Evolutionary conservation across 345 rosid genomes (phyloP), one percentile per base, ranked within the genome.

Genomic region (Lepidium africanum): DNA sequence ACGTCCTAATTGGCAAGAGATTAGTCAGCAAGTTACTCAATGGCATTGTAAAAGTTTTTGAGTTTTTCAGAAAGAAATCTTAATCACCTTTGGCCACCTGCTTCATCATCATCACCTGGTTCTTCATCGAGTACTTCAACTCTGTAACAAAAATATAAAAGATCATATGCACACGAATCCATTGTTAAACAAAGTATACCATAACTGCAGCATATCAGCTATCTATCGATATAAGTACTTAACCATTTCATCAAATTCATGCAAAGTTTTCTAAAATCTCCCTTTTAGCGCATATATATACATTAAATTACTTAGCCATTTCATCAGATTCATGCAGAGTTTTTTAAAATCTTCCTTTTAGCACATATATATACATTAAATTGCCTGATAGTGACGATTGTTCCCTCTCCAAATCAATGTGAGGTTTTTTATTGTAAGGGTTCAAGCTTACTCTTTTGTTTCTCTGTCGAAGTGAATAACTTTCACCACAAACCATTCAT

Each of bases 61-160:
- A 15, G 36, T 9, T 37, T 46, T 25, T 49, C 43, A 16, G 16
- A 11, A 53, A 36, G 17, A 51, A 14, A 2, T 15, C 57, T 10
- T 40, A 32, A 0, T 65, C 80, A 90, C 98, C 82, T 88, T 69
- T 93, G 96, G 59, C 81, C 90, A 23, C 89, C 74, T 33, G 85
- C 83, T 37, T 90, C 98, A 67, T 93, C 98, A 56, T 93, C 98
- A 75, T 93, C 97, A 38, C 98, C 96, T 32, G 96, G 96, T 72
- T 93, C 98, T 85, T 90, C 98, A 67, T 93, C 98, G 37, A 90
- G 84, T 37, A 93, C 96, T 69, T 90, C 97, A 52, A 90, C 85
- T 77, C 98, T 92, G 84, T 77, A 74, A n/a, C 17, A 27, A 60
- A 33, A 4, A 16, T 40, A 49, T 39, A 6, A 23, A 62, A 27